A percentile compares a stretch with the other conserved stretches of the same genome.
Evolutionary conservation across 352 stramenopile genomes (phyloP).

Genomic region (Blastocystis sp.): DNA sequence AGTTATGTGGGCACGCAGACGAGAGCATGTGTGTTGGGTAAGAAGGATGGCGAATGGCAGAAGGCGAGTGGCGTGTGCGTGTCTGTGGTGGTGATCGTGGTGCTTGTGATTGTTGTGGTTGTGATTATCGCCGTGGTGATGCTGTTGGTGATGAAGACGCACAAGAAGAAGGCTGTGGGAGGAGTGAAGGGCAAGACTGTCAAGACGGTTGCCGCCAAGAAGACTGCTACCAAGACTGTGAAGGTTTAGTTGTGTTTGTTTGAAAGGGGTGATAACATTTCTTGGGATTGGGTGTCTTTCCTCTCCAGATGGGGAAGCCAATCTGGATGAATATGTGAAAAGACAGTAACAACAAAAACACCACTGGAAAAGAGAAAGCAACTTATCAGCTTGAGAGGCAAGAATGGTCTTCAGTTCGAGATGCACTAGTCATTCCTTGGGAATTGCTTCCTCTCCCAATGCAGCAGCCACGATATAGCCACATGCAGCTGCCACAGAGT

Average conservation of each 20-base stretch:
- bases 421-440: too few species aligned
- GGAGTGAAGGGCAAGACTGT: constrained; percentile 19
- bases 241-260: constrained; percentile 76
- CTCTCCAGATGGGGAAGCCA: too few species aligned
- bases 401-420: too few species aligned
- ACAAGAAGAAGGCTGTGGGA: background rate
- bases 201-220: background rate
- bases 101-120: constrained; percentile 20
- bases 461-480: too few species aligned
- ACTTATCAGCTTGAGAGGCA: too few species aligned
- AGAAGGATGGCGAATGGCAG: constrained; percentile 14
- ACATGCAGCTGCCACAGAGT: too few species aligned
- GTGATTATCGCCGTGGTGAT: constrained; percentile 36
- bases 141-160: background rate
- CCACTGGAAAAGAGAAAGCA: too few species aligned
- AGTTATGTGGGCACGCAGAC: constrained; percentile 29
- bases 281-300: too few species aligned
- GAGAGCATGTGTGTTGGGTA: background rate
- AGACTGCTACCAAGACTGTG: constrained; percentile 74
- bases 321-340: too few species aligned
- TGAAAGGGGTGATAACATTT: too few species aligned
- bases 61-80: background rate
- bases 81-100: constrained; percentile 9
- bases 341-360: too few species aligned
- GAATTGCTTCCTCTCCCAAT: too few species aligned